Percentiles rank a stretch among this genome's conserved stretches.
phyloP scores from a whole-genome alignment of 257 asterid species.

The Verbascum thapsus region DNA sequence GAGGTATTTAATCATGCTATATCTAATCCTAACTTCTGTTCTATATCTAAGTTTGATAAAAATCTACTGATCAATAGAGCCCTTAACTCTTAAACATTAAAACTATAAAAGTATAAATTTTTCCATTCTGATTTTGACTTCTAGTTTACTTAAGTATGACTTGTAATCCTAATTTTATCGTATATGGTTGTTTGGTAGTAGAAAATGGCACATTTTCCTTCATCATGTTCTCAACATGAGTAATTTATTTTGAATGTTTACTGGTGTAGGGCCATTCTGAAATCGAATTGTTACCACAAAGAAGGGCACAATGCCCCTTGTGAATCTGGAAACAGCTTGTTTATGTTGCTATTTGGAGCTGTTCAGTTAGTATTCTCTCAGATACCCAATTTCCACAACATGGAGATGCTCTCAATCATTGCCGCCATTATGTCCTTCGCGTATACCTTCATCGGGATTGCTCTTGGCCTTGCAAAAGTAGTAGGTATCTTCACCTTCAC shows the following conservation, averaged over 20 bases:
- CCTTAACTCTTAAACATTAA: too few species aligned
- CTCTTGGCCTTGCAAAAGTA: slow-evolving; percentile 51
- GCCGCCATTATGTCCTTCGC: slow-evolving; percentile 65
- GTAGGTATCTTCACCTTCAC: slow-evolving; percentile 37
- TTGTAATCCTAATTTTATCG: neutral
- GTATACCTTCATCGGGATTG: slow-evolving; percentile 55
- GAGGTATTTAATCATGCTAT: slow-evolving; percentile 37
- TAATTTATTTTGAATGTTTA: slow-evolving; percentile 15
- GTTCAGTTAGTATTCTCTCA: slow-evolving; percentile 59
- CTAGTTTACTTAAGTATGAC: neutral
- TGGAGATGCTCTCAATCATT: slow-evolving; percentile 54
- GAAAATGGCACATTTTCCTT: neutral
- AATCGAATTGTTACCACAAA: slow-evolving; percentile 64
- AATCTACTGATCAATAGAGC: neutral
- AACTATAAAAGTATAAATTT: too few species aligned
- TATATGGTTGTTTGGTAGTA: slow-evolving; percentile 15
- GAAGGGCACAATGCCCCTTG: slow-evolving; percentile 60
- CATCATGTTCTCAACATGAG: neutral
- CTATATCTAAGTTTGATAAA: neutral
- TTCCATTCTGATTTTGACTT: neutral
- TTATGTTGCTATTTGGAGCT: slow-evolving; percentile 54
- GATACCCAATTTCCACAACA: slow-evolving; percentile 62
- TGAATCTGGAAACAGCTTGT: slow-evolving; percentile 45
- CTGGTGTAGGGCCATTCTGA: slow-evolving; percentile 53
- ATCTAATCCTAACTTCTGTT: neutral